These are phyloP conservation scores for Fusarium nematophilum DNA, from an alignment of 2,329 filamentous ascomycete genomes.

Conservation along the genomic window DNA sequence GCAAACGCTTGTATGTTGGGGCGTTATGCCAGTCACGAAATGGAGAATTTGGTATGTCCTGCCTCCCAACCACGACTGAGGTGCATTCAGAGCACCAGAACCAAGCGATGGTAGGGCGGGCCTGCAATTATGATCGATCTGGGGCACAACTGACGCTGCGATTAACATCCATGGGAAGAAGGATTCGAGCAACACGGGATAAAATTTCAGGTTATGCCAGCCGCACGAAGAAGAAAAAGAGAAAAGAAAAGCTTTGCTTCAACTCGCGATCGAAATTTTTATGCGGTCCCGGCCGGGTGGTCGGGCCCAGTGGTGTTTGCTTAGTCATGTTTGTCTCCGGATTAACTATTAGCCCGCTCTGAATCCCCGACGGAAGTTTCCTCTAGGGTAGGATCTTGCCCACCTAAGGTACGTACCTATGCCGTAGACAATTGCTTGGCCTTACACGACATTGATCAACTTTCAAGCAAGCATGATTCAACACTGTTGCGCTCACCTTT, in stretches of 20 bases:
- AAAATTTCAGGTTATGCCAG: conserved; percentile 75
- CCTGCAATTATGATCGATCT: conserved; percentile 85
- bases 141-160: conserved; percentile 82
- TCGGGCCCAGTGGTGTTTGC: neutral
- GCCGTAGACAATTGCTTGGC: no score
- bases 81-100: conserved; percentile 46
- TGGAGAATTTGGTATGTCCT: conserved; percentile 53
- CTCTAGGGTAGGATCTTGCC: conserved; percentile 15
- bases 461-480: neutral
- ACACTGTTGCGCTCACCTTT: neutral
- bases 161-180: conserved; percentile 61
- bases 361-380: neutral
- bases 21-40: conserved; percentile 6
- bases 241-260: conserved; percentile 54
- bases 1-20: no score
- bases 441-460: neutral
- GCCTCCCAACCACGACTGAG: conserved; percentile 51
- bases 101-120: conserved; percentile 64
- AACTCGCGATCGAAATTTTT: conserved; percentile 44
- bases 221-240: conserved; percentile 80
- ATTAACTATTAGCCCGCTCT: conserved; percentile 16
- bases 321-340: conserved; percentile 37
- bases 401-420: no score
- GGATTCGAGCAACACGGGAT: conserved; percentile 85
- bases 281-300: conserved; percentile 28